Evolutionary conservation across 306 rosid species (phyloP), one percentile per base, ranked within the genome.

Genomic region (Ormosia emarginata): DNA sequence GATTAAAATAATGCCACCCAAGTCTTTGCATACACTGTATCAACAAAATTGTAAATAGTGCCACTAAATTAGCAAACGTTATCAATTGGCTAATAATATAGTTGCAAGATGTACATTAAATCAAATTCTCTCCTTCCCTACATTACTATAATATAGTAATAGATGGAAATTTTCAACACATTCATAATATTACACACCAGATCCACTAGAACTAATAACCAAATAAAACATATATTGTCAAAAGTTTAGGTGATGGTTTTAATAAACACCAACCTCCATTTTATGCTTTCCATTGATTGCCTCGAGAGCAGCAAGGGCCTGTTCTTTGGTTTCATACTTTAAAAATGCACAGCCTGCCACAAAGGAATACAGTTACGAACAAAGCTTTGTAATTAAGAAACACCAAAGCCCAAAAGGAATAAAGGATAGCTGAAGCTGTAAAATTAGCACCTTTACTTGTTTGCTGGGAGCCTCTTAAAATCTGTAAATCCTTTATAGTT

Each of bases 381-480:
- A 34, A 46, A 29, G 33, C 53, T 65, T 44, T 39, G 63, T 9
- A 8, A 33, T 81, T 69, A 53, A 80, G 24, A 75, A 79, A 75
- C 43, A 72, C 3, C 49, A 67, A 15, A 61, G 44, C 40, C 73
- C 53, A 50, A 41, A 15, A 68, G 14, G 24, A 64, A 79, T 2
- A 57, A 58, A 71, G 15, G 56, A 67, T 59, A 15, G 67, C 67
- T 33, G 70, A 65, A 87, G 75, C 75, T 15, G 32, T 8, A 59
- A 71, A 84, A 58, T 56, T 13, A 41, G 75, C 66, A 92, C 99
- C 99, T 91, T 93, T 96, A 81, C 98, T 95, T 10, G 99, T 95
- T 72, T 93, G 95, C 89, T 93, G 98, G 71, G 97, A 89, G 59
- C 99, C 99, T 84, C 99, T 89, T 87, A 95, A 86, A 84, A 95